phyloP scores from a whole-genome alignment of 805 yeast genomes.

The Maudiozyma serrabonitensis region DNA sequence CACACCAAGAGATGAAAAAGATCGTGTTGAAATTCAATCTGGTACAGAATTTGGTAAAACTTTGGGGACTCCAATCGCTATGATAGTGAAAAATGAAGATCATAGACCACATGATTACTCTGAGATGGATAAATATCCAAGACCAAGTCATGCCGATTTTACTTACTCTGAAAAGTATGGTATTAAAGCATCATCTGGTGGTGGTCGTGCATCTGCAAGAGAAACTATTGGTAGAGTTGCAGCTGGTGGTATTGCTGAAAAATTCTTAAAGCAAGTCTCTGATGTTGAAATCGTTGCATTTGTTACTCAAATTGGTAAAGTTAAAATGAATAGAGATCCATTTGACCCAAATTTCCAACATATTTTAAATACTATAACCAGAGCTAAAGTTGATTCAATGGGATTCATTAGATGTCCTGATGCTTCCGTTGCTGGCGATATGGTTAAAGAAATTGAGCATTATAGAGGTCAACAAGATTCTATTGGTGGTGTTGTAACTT shows the following conservation, averaged over 20 bases:
- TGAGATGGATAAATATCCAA: conserved; percentile 90
- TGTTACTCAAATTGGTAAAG: conserved; percentile 83
- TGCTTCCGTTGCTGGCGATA: conserved; percentile 52
- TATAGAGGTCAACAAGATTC: conserved; percentile 83
- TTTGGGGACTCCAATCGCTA: conserved; percentile 90
- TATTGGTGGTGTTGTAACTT: conserved; percentile 95
- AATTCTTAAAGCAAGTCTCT: conserved; percentile 64
- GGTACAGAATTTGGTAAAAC: conserved; percentile 90
- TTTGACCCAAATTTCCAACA: conserved; percentile 54
- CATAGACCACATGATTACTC: conserved; percentile 95
- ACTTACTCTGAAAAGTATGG: conserved; percentile 90
- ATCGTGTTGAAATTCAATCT: conserved; percentile 82
- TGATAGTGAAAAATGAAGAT: conserved; percentile 88
- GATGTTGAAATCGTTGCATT: conserved; percentile 92
- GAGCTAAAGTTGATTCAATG: conserved; percentile 77
- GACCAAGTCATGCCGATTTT: conserved; percentile 97
- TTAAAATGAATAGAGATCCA: conserved; percentile 68
- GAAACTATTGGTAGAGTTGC: conserved; percentile 99
- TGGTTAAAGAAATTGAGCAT: conserved; percentile 81
- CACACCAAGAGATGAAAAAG: conserved; percentile 95
- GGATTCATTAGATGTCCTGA: conserved; percentile 96
- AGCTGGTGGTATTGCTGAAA: conserved; percentile 97
- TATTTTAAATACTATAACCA: conserved; percentile 63
- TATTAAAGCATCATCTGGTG: conserved; percentile 88
- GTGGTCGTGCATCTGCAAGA: conserved; percentile 95